Evolutionary conservation across 768 basidiomycete genomes (phyloP).

Genomic region (Phaeotremella skinneri): DNA sequence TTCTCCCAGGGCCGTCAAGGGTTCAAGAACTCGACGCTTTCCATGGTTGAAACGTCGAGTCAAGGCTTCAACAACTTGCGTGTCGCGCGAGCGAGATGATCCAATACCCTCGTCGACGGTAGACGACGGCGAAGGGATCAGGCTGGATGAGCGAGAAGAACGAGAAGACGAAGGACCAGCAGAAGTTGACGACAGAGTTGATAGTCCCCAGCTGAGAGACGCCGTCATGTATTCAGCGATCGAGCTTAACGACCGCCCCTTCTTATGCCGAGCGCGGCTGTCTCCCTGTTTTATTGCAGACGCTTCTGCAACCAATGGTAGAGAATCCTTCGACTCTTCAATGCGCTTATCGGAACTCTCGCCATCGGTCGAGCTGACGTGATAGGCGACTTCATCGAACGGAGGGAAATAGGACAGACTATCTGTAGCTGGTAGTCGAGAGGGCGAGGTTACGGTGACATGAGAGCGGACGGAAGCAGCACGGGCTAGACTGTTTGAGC

Average conservation of each 20-base stretch:
- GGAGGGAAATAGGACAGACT: conserved; percentile 41
- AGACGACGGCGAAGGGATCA: background rate
- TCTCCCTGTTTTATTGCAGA: conserved; percentile 3
- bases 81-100: conserved; percentile 13
- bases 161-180: background rate
- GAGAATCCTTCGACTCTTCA: background rate
- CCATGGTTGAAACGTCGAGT: conserved; percentile 19
- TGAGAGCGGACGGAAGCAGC: background rate
- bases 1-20: conserved; percentile 17
- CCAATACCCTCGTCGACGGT: background rate
- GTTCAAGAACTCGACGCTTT: conserved; percentile 29
- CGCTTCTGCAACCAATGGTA: conserved; percentile 5
- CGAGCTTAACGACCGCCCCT: conserved; percentile 29
- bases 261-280: conserved; percentile 11
- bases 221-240: conserved; percentile 33
- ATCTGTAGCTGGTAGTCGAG: conserved; percentile 30
- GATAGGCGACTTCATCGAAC: conserved; percentile 34
- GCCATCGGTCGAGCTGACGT: background rate
- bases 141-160: conserved; percentile 4
- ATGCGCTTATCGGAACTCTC: too few species aligned
- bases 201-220: conserved; percentile 14
- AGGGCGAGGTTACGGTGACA: conserved; percentile 17
- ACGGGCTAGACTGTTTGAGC: background rate
- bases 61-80: conserved; percentile 23
- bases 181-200: conserved; percentile 6